Base-by-base conservation (phyloP, 2,329 filamentous ascomycete genomes). In the Ustulina deusta region DNA sequence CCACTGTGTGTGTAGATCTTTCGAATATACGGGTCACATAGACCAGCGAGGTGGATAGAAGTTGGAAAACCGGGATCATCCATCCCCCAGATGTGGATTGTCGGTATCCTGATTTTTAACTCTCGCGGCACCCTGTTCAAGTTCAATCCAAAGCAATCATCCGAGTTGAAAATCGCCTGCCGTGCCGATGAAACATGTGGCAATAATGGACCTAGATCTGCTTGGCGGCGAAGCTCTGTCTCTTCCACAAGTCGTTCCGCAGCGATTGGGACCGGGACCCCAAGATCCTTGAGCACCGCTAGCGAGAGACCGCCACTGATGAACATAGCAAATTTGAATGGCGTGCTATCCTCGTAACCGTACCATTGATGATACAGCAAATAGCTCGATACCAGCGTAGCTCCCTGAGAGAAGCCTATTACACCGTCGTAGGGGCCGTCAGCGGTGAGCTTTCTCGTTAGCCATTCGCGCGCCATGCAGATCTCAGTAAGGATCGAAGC, bases 321-420 rank as follows among this genome's bases (percentile, higher is more conserved):
- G 70, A 83, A 83, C 36, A 82, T 71, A 58, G 78, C 81, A 5
- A 79, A 80, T 27, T 73, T 73, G 71, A 83, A 82, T 0, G 80
- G 79, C 9, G 78, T 71, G 5, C 74, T 72, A 3, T 71, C 63
- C 9, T 72, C 66, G 7, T 61, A 36, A n/a, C 4, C 69, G 66
- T 80, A 79, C 68, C 75, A 78, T 59, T 77, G 74, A 36, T 79
- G 78, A 71, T 79, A 79, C 25, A 83, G 70, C 17, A 83, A 74
- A 69, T 80, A 83, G 74, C 76, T 81, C 27, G 76, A 76, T 25
- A 80, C 73, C 2, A 83, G 72, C 5, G 77, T 72, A 48, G 80
- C 82, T 22, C 81, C 81, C 20, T 76, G 69, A 3, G 70, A 71
- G 44, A 72, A 75, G 13, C 70, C 71, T 55, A 78, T 34, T 0